A percentile compares a stretch with the other conserved stretches of the same genome.
phyloP scores from a whole-genome alignment of 495 filamentous ascomycete species.

The Aspergillus steynii region DNA sequence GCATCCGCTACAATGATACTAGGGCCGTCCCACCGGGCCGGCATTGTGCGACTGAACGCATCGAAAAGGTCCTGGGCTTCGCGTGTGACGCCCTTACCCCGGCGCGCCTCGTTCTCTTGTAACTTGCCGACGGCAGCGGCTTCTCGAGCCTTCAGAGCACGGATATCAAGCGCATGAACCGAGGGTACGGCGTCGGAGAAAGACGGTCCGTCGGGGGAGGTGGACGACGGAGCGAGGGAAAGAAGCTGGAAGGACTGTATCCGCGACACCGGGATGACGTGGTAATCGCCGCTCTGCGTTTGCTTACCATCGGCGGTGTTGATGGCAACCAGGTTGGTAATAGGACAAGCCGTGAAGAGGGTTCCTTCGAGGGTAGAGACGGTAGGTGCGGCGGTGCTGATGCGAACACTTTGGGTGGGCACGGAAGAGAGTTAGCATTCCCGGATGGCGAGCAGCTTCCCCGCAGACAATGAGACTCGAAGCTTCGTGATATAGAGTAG shows the following conservation, averaged over 20 bases:
- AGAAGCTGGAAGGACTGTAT: slow-evolving; percentile 61
- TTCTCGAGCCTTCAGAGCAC: slow-evolving; percentile 54
- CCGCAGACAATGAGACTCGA: not conserved
- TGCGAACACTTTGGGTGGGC: slow-evolving; percentile 50
- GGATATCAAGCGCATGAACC: slow-evolving; percentile 50
- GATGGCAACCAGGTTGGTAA: slow-evolving; percentile 65
- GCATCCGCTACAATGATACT: slow-evolving; percentile 65
- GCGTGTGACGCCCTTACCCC: slow-evolving; percentile 62
- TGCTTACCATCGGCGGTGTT: slow-evolving; percentile 50
- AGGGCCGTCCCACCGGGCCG: slow-evolving; percentile 61
- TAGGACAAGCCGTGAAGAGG: slow-evolving; percentile 66
- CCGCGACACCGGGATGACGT: slow-evolving; percentile 62
- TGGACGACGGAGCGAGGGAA: slow-evolving; percentile 36
- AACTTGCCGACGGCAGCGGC: slow-evolving; percentile 53
- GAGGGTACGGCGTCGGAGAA: slow-evolving; percentile 43
- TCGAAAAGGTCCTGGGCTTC: slow-evolving; percentile 74
- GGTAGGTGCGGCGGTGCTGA: slow-evolving; percentile 54
- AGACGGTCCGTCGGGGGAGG: slow-evolving; percentile 36
- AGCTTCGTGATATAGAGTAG: not conserved
- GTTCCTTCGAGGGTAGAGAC: slow-evolving; percentile 59
- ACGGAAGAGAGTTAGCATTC: slow-evolving; percentile 8
- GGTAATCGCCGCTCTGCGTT: slow-evolving; percentile 54
- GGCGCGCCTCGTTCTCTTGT: slow-evolving; percentile 53
- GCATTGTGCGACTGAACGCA: slow-evolving; percentile 62
- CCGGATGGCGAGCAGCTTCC: not conserved